These are phyloP conservation scores for Thraustochytrium striatum DNA, from an alignment of 352 stramenopile genomes.

Conservation along the genomic window DNA sequence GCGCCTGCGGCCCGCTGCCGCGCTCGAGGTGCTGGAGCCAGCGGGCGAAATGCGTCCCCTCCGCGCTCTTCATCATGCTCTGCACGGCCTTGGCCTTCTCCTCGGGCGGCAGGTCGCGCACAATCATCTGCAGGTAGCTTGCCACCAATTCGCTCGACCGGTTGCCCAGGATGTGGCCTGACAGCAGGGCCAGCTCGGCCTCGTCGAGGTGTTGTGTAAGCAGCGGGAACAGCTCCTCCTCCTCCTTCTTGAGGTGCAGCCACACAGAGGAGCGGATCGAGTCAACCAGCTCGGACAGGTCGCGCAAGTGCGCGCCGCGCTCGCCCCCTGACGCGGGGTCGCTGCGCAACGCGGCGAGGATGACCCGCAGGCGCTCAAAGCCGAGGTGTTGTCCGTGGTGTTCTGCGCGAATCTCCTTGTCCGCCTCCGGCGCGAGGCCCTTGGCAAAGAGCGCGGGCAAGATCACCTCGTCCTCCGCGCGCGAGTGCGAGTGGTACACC, in stretches of 20 bases:
- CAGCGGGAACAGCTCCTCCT: conserved; percentile 66
- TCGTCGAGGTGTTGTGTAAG: conserved; percentile 66
- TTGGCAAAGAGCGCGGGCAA: conserved; percentile 34
- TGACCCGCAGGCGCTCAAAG: conserved; percentile 27
- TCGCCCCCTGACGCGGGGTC: not conserved
- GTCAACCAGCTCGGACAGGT: conserved; percentile 14
- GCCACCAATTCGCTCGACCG: conserved; percentile 55
- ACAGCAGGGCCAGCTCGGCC: conserved; percentile 68
- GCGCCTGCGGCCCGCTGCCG: not conserved
- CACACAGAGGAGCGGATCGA: conserved; percentile 8
- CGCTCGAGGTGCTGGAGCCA: conserved; percentile 37
- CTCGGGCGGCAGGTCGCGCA: conserved; percentile 56
- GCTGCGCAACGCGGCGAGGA: not conserved
- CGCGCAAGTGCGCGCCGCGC: conserved; percentile 2
- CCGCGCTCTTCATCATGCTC: conserved; percentile 16
- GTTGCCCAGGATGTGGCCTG: conserved; percentile 77
- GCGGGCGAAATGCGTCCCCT: conserved; percentile 36
- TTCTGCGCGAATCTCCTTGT: conserved; percentile 7
- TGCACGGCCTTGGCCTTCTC: conserved; percentile 27
- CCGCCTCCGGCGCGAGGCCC: conserved; percentile 2
- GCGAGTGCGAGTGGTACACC: conserved; percentile 48
- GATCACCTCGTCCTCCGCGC: conserved; percentile 48
- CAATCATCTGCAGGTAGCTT: conserved; percentile 58
- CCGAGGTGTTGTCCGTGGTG: conserved; percentile 24
- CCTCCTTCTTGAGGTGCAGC: conserved; percentile 67